Evolutionary conservation across 371 early-diverging fungal genomes (phyloP).

Genomic region (Dinochytrium kinnereticum): DNA sequence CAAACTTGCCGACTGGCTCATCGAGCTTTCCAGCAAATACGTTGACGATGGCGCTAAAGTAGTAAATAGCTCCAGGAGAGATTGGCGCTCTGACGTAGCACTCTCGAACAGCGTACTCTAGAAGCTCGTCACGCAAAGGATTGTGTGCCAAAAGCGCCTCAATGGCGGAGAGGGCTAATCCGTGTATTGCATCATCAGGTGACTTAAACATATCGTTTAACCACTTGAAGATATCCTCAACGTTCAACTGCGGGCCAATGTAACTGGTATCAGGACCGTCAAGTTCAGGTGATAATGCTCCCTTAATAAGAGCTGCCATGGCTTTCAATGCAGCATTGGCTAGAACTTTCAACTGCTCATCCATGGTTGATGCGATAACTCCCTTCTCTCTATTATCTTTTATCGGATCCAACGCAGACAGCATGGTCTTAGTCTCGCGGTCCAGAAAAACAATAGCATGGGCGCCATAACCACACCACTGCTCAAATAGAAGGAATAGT

Average conservation of each 20-base stretch:
- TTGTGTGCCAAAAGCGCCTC: conserved; percentile 73
- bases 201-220: conserved; percentile 74
- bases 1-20: conserved; percentile 42
- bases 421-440: conserved; percentile 77
- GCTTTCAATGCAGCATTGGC: conserved; percentile 82
- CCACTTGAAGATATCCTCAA: conserved; percentile 62
- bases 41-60: conserved; percentile 76
- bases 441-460: conserved; percentile 67
- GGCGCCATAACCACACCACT: conserved; percentile 91
- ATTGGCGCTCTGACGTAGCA: conserved; percentile 67
- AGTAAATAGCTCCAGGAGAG: conserved; percentile 70
- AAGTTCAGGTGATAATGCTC: conserved; percentile 39
- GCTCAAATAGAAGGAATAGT: conserved; percentile 84
- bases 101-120: conserved; percentile 70
- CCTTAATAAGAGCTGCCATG: conserved; percentile 86
- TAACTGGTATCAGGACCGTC: neutral
- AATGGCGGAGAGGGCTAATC: conserved; percentile 55
- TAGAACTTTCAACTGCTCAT: conserved; percentile 76
- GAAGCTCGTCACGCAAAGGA: conserved; percentile 63
- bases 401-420: conserved; percentile 72
- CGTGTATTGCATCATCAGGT: conserved; percentile 66
- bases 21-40: conserved; percentile 51
- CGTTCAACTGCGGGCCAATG: conserved; percentile 45
- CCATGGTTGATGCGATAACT: conserved; percentile 67
- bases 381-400: conserved; percentile 75